These are phyloP conservation scores for Suillus subalutaceus DNA, from an alignment of 768 basidiomycete species.

Conservation along the genomic window DNA sequence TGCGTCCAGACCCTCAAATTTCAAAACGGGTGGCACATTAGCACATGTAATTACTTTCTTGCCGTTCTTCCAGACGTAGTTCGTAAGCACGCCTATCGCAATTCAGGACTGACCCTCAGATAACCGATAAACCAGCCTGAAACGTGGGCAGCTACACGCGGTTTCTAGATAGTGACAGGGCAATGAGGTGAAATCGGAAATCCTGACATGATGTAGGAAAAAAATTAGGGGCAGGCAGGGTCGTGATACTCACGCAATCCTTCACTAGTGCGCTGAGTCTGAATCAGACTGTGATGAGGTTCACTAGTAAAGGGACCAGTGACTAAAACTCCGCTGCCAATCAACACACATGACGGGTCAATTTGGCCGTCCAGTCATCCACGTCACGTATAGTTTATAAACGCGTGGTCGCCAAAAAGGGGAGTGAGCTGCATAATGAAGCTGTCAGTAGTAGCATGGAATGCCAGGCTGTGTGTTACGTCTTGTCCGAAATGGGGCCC, in stretches of 20 bases:
- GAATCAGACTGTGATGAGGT: not conserved
- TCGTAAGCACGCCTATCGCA: not conserved
- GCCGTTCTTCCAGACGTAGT: not conserved
- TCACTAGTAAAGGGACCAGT: not conserved
- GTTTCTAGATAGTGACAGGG: not conserved
- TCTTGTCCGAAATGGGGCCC: not conserved
- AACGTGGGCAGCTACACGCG: not conserved
- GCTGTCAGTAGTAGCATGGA: not conserved
- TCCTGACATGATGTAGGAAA: not conserved
- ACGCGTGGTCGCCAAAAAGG: not conserved
- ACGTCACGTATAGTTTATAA: not conserved
- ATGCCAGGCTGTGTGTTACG: not conserved
- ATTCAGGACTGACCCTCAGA: not conserved
- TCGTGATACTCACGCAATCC: not conserved
- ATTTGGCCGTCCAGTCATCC: not conserved
- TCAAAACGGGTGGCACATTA: not conserved
- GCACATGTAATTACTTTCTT: not conserved
- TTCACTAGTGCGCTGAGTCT: not conserved
- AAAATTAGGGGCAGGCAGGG: not conserved
- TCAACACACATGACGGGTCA: not conserved
- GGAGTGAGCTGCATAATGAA: not conserved
- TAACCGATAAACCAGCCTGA: not conserved
- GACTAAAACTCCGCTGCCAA: not conserved
- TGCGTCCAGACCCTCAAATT: not conserved
- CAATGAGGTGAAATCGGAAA: not conserved